These are phyloP conservation scores for Penicillium psychrofluorescens DNA, from an alignment of 495 filamentous ascomycete genomes.

Conservation along the genomic window DNA sequence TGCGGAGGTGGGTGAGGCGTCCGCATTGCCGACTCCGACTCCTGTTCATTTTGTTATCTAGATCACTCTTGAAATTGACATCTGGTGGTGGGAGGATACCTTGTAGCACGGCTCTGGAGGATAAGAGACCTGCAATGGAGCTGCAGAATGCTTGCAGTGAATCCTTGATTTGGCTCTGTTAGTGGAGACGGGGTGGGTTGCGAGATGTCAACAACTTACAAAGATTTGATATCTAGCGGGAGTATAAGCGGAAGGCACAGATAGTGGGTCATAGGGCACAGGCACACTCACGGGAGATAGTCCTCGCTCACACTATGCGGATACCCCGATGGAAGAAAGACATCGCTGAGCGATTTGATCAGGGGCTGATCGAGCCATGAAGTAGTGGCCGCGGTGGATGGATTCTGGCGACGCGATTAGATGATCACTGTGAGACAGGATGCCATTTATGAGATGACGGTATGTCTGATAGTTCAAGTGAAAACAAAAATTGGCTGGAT, in stretches of 20 bases:
- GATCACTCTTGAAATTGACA: not conserved
- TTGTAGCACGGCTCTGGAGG: constrained; percentile 84
- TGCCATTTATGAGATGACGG: too few relatives aligned
- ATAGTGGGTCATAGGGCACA: constrained; percentile 2
- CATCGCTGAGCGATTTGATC: constrained; percentile 21
- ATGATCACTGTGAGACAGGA: too few relatives aligned
- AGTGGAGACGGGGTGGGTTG: too few relatives aligned
- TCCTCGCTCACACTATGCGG: constrained; percentile 86
- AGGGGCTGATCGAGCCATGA: constrained; percentile 27
- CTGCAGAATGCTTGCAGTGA: constrained; percentile 94
- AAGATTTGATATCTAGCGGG: constrained; percentile 63
- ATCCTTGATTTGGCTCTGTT: constrained; percentile 46
- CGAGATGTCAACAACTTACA: constrained; percentile 6
- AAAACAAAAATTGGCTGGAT: too few relatives aligned
- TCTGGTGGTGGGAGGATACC: constrained; percentile 32
- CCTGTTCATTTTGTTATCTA: constrained; percentile 33
- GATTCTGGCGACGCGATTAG: not conserved
- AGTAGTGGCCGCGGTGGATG: constrained; percentile 6
- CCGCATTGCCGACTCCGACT: constrained; percentile 83
- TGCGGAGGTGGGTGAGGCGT: constrained; percentile 78
- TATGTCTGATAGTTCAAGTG: too few relatives aligned
- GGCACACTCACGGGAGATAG: constrained; percentile 63
- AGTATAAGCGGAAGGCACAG: too few relatives aligned
- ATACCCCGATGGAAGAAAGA: constrained; percentile 91
- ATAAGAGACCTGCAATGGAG: constrained; percentile 82